Evolutionary conservation across 139 green algal genomes (phyloP).

Genomic region (Nannochloris sp.): DNA sequence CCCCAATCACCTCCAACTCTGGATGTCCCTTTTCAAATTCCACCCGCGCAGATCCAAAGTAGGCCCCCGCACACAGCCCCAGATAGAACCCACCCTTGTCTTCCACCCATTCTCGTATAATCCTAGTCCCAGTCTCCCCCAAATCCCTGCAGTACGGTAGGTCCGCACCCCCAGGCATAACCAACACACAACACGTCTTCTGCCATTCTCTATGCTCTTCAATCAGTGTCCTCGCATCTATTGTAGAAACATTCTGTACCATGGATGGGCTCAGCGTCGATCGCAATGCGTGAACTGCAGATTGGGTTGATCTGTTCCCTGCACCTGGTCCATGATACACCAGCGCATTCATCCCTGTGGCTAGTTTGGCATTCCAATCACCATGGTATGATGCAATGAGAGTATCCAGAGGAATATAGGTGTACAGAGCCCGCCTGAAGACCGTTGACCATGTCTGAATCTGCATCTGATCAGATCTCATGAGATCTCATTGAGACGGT

Average conservation of each 20-base stretch:
- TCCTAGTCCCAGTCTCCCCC: slow-evolving; percentile 52
- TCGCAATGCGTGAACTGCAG: slow-evolving; percentile 18
- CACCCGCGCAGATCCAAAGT: slow-evolving; percentile 46
- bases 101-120: slow-evolving; percentile 49
- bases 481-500: no score
- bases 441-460: no score
- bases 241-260: neutral
- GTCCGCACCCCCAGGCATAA: slow-evolving; percentile 67
- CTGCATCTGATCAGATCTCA: no score
- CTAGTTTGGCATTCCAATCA: no score
- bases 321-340: slow-evolving; percentile 50
- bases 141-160: slow-evolving; percentile 63
- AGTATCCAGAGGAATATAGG: no score
- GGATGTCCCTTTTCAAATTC: slow-evolving; percentile 54
- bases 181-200: slow-evolving; percentile 29
- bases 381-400: no score
- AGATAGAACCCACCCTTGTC: slow-evolving; percentile 44
- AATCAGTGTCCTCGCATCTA: no score
- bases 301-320: slow-evolving; percentile 32
- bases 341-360: neutral
- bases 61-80: slow-evolving; percentile 64
- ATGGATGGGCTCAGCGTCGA: slow-evolving; percentile 18
- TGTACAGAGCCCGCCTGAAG: no score
- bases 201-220: slow-evolving; percentile 26
- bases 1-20: slow-evolving; percentile 42